These are phyloP conservation scores for Agaricus sinodeliciosus DNA, from an alignment of 768 basidiomycete species.

Conservation along the genomic window DNA sequence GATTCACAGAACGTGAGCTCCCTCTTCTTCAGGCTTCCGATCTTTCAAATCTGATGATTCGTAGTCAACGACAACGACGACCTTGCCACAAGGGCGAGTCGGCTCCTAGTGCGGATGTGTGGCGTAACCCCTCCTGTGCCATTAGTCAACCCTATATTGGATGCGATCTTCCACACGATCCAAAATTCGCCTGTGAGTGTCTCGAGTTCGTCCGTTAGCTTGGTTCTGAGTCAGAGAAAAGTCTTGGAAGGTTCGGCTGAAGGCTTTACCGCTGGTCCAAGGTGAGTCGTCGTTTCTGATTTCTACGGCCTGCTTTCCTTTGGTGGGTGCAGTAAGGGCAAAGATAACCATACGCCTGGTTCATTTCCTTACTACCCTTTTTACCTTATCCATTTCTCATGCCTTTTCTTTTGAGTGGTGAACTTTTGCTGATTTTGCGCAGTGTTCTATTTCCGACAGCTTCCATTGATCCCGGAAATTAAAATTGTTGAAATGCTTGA, in stretches of 20 bases:
- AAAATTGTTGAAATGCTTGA: conserved; percentile 79
- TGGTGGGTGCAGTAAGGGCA: neutral
- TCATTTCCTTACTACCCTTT: neutral
- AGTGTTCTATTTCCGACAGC: conserved; percentile 87
- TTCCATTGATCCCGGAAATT: conserved; percentile 70
- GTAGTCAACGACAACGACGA: conserved; percentile 72
- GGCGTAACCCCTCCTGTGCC: conserved; percentile 72
- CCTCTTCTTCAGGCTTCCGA: neutral
- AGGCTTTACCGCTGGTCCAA: conserved; percentile 81
- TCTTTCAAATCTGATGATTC: conserved; percentile 2
- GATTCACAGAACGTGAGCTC: conserved; percentile 60
- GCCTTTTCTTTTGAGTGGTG: neutral
- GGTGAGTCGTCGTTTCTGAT: conserved; percentile 27
- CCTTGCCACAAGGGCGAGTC: conserved; percentile 54
- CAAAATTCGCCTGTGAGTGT: conserved; percentile 60
- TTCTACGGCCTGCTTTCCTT: neutral
- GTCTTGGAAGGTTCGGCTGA: conserved; percentile 87
- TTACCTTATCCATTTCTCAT: too few species aligned
- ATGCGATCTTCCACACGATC: conserved; percentile 70
- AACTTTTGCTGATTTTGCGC: neutral
- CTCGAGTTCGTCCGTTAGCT: neutral
- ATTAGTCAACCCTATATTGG: conserved; percentile 63
- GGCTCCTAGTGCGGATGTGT: conserved; percentile 77
- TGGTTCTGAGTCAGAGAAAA: conserved; percentile 21
- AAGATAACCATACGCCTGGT: neutral